A percentile compares a stretch with the other conserved stretches of the same genome.
Evolutionary conservation across 495 filamentous ascomycete species (phyloP).

Genomic region (Staphylotrichum longicolle): DNA sequence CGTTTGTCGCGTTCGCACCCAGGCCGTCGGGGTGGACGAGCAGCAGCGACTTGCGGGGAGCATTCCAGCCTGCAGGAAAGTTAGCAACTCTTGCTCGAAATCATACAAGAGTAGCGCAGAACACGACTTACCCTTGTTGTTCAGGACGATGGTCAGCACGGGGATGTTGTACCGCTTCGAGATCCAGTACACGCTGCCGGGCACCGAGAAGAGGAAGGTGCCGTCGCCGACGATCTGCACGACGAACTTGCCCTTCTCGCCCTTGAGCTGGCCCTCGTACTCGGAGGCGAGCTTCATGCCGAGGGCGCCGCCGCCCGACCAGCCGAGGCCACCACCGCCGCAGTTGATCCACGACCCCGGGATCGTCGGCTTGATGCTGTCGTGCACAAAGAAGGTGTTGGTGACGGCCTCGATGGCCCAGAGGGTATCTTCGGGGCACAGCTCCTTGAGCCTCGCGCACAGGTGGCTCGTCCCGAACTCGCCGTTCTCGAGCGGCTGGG

Average conservation of each 20-base stretch:
- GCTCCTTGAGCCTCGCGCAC: conserved; percentile 58
- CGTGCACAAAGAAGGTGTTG: conserved; percentile 71
- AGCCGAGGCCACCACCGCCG: conserved; percentile 88
- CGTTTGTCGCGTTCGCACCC: conserved; percentile 72
- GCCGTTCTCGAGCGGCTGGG: conserved; percentile 59
- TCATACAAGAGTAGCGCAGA: not conserved
- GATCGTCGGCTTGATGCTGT: conserved; percentile 71
- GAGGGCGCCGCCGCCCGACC: conserved; percentile 86
- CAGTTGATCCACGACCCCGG: conserved; percentile 92
- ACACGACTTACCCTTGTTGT: conserved; percentile 69
- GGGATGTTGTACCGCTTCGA: conserved; percentile 81
- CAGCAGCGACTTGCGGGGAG: conserved; percentile 69
- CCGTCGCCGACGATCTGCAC: conserved; percentile 93
- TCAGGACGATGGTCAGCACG: conserved; percentile 84
- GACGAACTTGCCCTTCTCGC: conserved; percentile 76
- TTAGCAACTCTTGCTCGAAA: conserved; percentile 11
- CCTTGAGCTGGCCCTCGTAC: conserved; percentile 56
- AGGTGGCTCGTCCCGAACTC: conserved; percentile 70
- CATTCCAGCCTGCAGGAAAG: conserved; percentile 68
- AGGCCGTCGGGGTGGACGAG: conserved; percentile 83
- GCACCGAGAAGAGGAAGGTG: conserved; percentile 85
- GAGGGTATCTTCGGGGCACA: conserved; percentile 73
- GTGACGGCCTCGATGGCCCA: conserved; percentile 90
- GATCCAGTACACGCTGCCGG: conserved; percentile 93
- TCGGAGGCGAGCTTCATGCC: conserved; percentile 87